A percentile compares a stretch with the other conserved stretches of the same genome.
phyloP scores from a whole-genome alignment of 805 yeast genomes.

The Suhomyces xylopsoci region DNA sequence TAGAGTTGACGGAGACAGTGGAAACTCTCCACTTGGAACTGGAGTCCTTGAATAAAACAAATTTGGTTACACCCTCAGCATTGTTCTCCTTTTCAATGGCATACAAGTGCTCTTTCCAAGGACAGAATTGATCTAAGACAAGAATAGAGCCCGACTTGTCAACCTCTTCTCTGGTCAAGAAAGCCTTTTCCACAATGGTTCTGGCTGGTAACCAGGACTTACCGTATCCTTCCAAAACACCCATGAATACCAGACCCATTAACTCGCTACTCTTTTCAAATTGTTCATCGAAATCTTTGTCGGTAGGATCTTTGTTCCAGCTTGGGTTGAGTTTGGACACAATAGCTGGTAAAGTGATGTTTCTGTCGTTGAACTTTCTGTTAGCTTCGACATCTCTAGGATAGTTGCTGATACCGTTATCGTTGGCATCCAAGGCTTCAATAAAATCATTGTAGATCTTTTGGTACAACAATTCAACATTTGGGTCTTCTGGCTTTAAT shows the following conservation, averaged over 20 bases:
- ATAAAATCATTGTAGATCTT: conserved; percentile 84
- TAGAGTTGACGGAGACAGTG: conserved; percentile 78
- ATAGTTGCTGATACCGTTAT: conserved; percentile 83
- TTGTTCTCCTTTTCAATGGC: conserved; percentile 60
- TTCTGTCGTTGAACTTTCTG: conserved; percentile 67
- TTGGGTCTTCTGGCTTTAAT: conserved; percentile 31
- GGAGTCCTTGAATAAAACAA: conserved; percentile 80
- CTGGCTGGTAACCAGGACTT: conserved; percentile 91
- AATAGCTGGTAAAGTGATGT: conserved; percentile 73
- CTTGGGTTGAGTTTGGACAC: conserved; percentile 80
- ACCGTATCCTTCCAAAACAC: conserved; percentile 67
- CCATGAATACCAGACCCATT: conserved; percentile 79
- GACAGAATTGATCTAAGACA: conserved; percentile 72
- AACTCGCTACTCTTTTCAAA: conserved; percentile 71
- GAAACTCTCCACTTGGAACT: conserved; percentile 78
- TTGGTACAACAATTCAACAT: conserved; percentile 63
- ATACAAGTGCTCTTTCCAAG: conserved; percentile 94
- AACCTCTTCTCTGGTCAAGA: conserved; percentile 54
- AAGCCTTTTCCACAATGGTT: conserved; percentile 67
- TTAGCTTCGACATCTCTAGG: conserved; percentile 48
- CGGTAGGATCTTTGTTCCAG: conserved; percentile 71
- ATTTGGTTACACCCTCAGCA: conserved; percentile 57
- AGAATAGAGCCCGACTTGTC: conserved; percentile 73
- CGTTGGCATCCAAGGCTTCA: conserved; percentile 93
- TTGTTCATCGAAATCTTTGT: conserved; percentile 60